Evolutionary conservation across 2,329 filamentous ascomycete genomes (phyloP), one percentile per base, ranked within the genome.

Genomic region (Xylaria sp.): DNA sequence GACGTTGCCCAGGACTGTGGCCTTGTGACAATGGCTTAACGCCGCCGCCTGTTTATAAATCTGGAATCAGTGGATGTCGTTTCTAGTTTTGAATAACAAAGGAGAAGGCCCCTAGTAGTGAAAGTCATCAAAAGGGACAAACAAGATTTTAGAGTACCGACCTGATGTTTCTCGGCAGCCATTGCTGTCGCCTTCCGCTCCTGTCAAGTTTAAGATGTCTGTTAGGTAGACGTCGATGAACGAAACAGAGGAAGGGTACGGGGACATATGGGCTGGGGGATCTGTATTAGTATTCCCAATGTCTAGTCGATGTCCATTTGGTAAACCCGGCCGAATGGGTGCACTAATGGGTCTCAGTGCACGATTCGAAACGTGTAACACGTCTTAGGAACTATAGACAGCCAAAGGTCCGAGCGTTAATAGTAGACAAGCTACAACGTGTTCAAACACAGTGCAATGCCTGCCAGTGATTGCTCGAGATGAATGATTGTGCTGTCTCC

Each of bases 1-100:
- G 69, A 84, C 85, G 76, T 91, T 89, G 66, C 87, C 88, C 30
- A 88, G 82, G 58, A 83, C 79, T 2, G 88, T 90, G 7, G 88
- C 86, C 73, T 84, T 84, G 70, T 77, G 75, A 69, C 76, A 78
- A 43, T 72, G 70, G 67, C 72, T 60, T 36, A 77, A 65, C 4
- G 70, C 68, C 39, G 72, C 72, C 20, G 72, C 70, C 59, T 58
- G 15, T 30, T 43, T 41, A 15, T 41, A 10, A 43, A 32, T 45
- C 18, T 10, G 13, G 25, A n/a, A 18, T 58, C 9, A 58, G 55
- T 8, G 30, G 2, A 36, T 28, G 32, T 39, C 18, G 34, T 41
- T 23, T 20, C 34, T 18, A 41, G 7, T n/a, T 4, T 15, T 10
- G 20, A 28, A 9, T n/a, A 52, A n/a, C 25, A 52, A 52, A 28